Evolutionary conservation across 2,329 filamentous ascomycete species (phyloP).

Genomic region (Pseudogymnoascus verrucosus): DNA sequence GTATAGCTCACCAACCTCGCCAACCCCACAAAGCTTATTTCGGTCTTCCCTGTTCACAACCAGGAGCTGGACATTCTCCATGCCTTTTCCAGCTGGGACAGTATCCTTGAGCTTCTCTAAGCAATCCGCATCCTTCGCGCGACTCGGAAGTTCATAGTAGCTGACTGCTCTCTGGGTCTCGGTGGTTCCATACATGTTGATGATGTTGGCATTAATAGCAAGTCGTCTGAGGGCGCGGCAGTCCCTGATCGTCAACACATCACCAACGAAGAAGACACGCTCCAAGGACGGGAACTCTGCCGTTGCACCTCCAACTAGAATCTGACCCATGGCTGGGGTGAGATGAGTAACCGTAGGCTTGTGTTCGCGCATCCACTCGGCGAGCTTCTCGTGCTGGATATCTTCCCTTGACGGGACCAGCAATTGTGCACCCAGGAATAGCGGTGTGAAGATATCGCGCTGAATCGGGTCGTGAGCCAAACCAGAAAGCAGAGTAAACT

Average conservation of each 20-base stretch:
- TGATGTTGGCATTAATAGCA: conserved; percentile 65
- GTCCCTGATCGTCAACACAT: conserved; percentile 78
- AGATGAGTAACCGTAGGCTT: conserved; percentile 75
- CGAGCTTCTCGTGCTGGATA: conserved; percentile 77
- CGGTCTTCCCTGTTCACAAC: conserved; percentile 65
- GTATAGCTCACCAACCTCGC: conserved; percentile 78
- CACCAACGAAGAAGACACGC: conserved; percentile 83
- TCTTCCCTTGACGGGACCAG: conserved; percentile 73
- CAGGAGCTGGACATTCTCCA: conserved; percentile 81
- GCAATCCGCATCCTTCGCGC: conserved; percentile 53
- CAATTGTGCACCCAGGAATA: conserved; percentile 76
- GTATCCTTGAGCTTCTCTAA: conserved; percentile 62
- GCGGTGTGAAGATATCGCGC: conserved; percentile 77
- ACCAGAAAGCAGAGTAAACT: conserved; percentile 76
- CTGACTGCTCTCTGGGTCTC: conserved; percentile 76
- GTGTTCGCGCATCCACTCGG: conserved; percentile 78
- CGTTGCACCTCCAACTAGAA: conserved; percentile 75
- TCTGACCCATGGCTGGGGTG: conserved; percentile 94
- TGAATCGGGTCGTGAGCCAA: conserved; percentile 71
- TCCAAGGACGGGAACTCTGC: conserved; percentile 71
- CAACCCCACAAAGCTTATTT: conserved; percentile 64
- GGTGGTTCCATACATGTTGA: conserved; percentile 85
- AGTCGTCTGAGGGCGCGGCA: conserved; percentile 68
- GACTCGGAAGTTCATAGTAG: conserved; percentile 70
- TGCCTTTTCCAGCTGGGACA: conserved; percentile 77